Percentiles rank a stretch among this genome's conserved stretches.
These are phyloP conservation scores for Antrodiella citrinella DNA, from an alignment of 768 basidiomycete species.

Conservation along the genomic window DNA sequence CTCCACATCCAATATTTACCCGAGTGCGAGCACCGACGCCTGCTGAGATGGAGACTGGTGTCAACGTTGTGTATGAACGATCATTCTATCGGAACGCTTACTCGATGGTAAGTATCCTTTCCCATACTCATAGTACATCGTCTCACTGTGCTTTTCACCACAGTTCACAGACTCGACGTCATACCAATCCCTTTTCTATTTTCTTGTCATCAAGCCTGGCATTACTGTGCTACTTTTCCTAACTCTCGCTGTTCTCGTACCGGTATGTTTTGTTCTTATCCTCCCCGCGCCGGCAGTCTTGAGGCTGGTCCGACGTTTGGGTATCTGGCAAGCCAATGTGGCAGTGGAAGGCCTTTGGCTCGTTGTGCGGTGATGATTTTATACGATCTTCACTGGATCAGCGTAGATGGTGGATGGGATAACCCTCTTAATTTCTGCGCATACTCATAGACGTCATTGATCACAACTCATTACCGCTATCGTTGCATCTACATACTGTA, in stretches of 20 bases:
- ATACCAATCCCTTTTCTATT: conserved; percentile 83
- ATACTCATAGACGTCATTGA: no score
- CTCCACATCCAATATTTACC: conserved; percentile 71
- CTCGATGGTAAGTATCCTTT: conserved; percentile 48
- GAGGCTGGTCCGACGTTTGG: conserved; percentile 54
- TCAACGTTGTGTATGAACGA: conserved; percentile 35
- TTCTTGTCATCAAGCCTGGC: conserved; percentile 78
- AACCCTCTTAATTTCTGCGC: no score
- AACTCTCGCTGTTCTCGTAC: conserved; percentile 43
- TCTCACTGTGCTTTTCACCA: neutral
- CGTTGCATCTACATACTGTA: neutral
- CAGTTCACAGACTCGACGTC: conserved; percentile 79
- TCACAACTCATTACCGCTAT: neutral
- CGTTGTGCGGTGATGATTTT: conserved; percentile 27
- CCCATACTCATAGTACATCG: neutral
- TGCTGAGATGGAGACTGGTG: conserved; percentile 43
- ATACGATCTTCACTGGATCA: no score
- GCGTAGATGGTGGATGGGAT: no score
- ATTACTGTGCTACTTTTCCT: conserved; percentile 65
- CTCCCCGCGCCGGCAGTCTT: conserved; percentile 63
- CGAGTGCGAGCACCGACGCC: conserved; percentile 43
- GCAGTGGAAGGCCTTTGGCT: conserved; percentile 64
- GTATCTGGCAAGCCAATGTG: conserved; percentile 78
- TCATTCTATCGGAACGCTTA: conserved; percentile 81
- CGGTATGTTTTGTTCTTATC: conserved; percentile 51